Evolutionary conservation across 2,329 filamentous ascomycete species (phyloP).

Genomic region (Neopestalotiopsis clavispora): DNA sequence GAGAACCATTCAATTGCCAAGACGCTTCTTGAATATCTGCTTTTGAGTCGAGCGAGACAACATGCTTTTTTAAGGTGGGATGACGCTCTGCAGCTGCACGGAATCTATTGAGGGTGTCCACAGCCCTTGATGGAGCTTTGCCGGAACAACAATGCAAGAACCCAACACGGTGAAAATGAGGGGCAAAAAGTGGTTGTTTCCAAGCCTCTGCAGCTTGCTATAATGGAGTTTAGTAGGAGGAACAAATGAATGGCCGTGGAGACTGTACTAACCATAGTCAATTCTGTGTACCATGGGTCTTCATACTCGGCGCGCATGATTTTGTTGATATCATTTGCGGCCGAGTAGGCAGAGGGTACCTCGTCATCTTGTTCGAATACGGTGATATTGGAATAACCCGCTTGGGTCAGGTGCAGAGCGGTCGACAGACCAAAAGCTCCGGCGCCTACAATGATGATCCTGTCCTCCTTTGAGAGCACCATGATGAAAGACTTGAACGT

Average conservation of each 20-base stretch:
- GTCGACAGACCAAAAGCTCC: constrained; percentile 10
- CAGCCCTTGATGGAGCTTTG: background rate
- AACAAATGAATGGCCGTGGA: no score
- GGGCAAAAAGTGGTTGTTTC: constrained; percentile 7
- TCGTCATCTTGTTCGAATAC: constrained; percentile 13
- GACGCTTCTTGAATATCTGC: constrained; percentile 7
- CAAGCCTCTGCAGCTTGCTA: constrained; percentile 6
- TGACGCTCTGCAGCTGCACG: background rate
- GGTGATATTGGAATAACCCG: constrained; percentile 9
- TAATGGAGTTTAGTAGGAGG: background rate
- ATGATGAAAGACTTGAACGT: background rate
- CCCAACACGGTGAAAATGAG: constrained; percentile 5
- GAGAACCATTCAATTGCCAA: background rate
- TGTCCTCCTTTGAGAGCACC: background rate
- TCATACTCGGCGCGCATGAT: constrained; percentile 13
- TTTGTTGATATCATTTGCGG: constrained; percentile 10
- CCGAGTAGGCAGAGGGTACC: constrained; percentile 5
- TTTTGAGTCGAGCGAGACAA: background rate
- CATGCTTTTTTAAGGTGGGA: background rate
- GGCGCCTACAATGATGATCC: constrained; percentile 13
- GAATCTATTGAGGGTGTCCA: constrained; percentile 9
- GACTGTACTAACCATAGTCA: background rate
- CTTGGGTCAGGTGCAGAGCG: background rate
- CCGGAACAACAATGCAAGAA: constrained; percentile 5
- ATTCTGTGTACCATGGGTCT: constrained; percentile 8